A percentile compares a stretch with the other conserved stretches of the same genome.
Evolutionary conservation across 768 basidiomycete species (phyloP).

Genomic region (Tulasnella sp.): DNA sequence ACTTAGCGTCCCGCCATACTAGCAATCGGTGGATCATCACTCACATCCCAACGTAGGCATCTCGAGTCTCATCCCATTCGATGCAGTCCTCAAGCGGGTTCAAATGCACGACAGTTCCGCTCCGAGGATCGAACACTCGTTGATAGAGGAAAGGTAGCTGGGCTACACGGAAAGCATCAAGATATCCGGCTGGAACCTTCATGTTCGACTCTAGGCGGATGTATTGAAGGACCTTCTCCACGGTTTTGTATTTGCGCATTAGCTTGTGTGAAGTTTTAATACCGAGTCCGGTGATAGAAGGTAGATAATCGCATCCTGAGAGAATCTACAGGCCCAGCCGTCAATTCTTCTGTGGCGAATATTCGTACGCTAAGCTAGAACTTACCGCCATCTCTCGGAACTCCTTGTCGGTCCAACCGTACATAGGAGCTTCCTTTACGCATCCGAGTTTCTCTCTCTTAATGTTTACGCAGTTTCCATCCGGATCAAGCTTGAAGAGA

Average conservation of each 20-base stretch:
- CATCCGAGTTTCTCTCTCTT: conserved; percentile 39
- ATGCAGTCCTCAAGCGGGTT: conserved; percentile 54
- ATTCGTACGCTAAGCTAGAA: background rate
- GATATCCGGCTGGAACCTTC: conserved; percentile 70
- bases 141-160: conserved; percentile 93
- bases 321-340: conserved; percentile 49
- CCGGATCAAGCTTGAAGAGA: conserved; percentile 84
- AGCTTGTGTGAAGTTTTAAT: conserved; percentile 87
- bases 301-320: conserved; percentile 88
- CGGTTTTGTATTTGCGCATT: conserved; percentile 78
- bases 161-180: conserved; percentile 69
- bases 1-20: conserved; percentile 16
- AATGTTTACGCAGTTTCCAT: conserved; percentile 44
- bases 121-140: conserved; percentile 77
- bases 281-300: conserved; percentile 86
- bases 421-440: conserved; percentile 64
- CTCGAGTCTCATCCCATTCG: conserved; percentile 55
- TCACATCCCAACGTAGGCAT: conserved; percentile 70
- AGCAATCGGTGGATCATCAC: conserved; percentile 30
- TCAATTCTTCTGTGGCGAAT: background rate
- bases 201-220: conserved; percentile 81
- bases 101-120: conserved; percentile 65
- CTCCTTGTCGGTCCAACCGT: conserved; percentile 85
- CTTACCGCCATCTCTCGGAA: conserved; percentile 81
- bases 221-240: conserved; percentile 74